Conservation (phyloP, 129 eudicot species). For the Tagetes erecta region DNA sequence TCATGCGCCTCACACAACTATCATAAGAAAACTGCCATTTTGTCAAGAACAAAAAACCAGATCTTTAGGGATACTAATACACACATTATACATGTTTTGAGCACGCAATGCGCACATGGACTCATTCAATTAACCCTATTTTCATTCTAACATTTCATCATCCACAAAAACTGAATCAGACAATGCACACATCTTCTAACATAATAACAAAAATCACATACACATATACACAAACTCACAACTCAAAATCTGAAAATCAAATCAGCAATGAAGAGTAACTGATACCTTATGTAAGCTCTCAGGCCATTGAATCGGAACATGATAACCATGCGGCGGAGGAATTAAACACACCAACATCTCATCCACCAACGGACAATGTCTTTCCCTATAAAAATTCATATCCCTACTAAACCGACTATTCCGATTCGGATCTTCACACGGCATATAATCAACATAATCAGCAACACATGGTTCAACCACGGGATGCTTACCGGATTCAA, state of each 20-base stretch:
- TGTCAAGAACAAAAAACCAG: slow-evolving; percentile 2
- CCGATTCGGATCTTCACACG: slow-evolving; percentile 92
- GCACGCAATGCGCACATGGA: background rate
- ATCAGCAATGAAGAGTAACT: background rate
- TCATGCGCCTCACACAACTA: no score
- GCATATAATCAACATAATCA: slow-evolving; percentile 89
- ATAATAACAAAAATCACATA: background rate
- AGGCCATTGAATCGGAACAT: slow-evolving; percentile 90
- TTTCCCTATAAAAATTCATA: slow-evolving; percentile 85
- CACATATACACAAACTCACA: slow-evolving; percentile 16
- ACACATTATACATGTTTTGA: background rate
- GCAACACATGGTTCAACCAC: slow-evolving; percentile 55
- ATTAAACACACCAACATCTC: slow-evolving; percentile 81
- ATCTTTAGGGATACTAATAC: background rate
- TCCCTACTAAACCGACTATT: slow-evolving; percentile 85
- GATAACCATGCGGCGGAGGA: slow-evolving; percentile 80
- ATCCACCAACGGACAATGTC: slow-evolving; percentile 80
- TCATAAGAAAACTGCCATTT: background rate
- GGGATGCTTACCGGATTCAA: slow-evolving; percentile 49
- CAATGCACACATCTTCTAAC: background rate
- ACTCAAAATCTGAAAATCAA: background rate
- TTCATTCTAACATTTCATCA: slow-evolving; percentile 13
- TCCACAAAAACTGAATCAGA: background rate
- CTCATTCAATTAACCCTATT: background rate
- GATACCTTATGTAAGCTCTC: slow-evolving; percentile 84